Percentiles rank a stretch among this genome's conserved stretches.
Conservation (phyloP, 1,284 basidiomycete genomes). For the Mycocalia duriaeana region DNA sequence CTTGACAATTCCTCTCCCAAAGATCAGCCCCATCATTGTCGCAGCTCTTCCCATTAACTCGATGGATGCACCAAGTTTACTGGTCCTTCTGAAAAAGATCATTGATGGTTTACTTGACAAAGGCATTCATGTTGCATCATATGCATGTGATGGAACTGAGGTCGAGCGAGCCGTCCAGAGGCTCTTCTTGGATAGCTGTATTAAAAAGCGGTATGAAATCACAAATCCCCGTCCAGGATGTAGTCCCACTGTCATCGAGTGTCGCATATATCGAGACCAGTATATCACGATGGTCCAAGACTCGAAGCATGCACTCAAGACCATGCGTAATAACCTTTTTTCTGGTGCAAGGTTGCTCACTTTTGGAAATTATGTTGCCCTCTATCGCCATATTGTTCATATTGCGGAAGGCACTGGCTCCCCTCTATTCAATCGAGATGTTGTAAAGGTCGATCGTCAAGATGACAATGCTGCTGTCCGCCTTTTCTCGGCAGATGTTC, state of each 20-base stretch:
- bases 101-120: conserved; percentile 12
- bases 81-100: conserved; percentile 2
- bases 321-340: conserved; percentile 11
- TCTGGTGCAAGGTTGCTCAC: conserved; percentile 8
- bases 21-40: conserved; percentile 15
- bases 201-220: not conserved
- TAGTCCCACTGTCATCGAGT: not conserved
- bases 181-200: conserved; percentile 2
- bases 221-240: not conserved
- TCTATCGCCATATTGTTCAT: conserved; percentile 3
- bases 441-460: conserved; percentile 31
- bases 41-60: conserved; percentile 14
- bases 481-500: conserved; percentile 18
- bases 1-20: conserved; percentile 11
- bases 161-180: conserved; percentile 13
- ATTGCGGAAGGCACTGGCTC: conserved; percentile 5
- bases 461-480: conserved; percentile 36
- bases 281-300: conserved; percentile 14
- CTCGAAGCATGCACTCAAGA: conserved; percentile 13
- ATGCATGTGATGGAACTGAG: conserved; percentile 17
- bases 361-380: conserved; percentile 3
- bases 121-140: conserved; percentile 13
- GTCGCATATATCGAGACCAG: not conserved
- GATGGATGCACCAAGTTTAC: conserved; percentile 1
- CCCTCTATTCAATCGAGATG: conserved; percentile 30